A percentile compares a stretch with the other conserved stretches of the same genome.
Conservation (phyloP, 768 basidiomycete genomes). For the Hypholoma fasciculare region DNA sequence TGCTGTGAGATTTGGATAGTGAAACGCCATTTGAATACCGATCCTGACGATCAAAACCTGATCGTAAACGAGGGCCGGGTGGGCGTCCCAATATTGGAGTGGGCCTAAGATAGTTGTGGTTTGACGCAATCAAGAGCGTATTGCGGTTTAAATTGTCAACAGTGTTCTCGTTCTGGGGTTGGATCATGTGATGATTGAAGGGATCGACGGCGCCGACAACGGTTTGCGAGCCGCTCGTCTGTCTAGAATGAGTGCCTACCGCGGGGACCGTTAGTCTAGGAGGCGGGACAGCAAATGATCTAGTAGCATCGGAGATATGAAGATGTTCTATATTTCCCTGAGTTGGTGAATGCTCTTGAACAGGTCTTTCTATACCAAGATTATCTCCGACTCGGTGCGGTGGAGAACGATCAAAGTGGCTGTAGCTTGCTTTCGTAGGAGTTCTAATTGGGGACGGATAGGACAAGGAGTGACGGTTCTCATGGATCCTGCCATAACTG, state of each 20-base stretch:
- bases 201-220: not conserved
- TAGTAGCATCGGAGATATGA: too few relatives aligned
- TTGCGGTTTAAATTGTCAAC: not conserved
- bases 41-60: not conserved
- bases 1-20: not conserved
- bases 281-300: too few relatives aligned
- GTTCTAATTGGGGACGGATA: slow-evolving; percentile 1
- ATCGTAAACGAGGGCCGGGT: not conserved
- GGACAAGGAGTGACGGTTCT: not conserved
- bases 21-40: not conserved
- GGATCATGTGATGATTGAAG: not conserved
- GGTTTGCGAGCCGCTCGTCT: not conserved
- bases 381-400: not conserved
- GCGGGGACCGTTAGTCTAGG: not conserved
- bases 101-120: not conserved
- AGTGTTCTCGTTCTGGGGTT: not conserved
- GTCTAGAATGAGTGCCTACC: not conserved
- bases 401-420: not conserved
- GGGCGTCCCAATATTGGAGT: not conserved
- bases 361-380: not conserved
- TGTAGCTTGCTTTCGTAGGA: not conserved
- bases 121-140: not conserved
- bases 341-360: too few relatives aligned
- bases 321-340: too few relatives aligned
- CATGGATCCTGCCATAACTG: not conserved